Evolutionary conservation across 192 early-diverging fungal genomes (phyloP).

Genomic region (Lobosporangium transversale): DNA sequence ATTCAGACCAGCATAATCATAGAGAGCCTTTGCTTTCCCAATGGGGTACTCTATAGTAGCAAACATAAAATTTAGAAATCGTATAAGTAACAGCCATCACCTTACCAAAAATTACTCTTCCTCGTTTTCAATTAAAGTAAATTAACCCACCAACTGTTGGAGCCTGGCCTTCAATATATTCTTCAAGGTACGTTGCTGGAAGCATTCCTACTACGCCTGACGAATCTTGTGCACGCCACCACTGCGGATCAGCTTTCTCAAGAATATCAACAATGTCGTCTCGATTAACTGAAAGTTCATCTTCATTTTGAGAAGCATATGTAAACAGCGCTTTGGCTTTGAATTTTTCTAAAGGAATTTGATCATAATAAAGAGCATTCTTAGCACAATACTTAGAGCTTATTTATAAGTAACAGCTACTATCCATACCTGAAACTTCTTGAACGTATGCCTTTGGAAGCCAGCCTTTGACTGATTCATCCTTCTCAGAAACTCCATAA

Average conservation of each 20-base stretch:
- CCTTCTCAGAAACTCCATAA: conserved; percentile 52
- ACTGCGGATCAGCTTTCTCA: conserved; percentile 58
- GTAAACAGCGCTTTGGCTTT: conserved; percentile 56
- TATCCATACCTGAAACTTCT: conserved; percentile 40
- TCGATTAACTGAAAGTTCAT: conserved; percentile 70
- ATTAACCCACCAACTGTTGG: conserved; percentile 14
- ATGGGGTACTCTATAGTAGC: conserved; percentile 26
- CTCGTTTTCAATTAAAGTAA: neutral
- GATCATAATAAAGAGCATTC: too few relatives aligned
- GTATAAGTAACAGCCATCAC: neutral
- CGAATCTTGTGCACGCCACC: conserved; percentile 57
- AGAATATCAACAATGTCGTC: conserved; percentile 71
- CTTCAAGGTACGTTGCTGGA: conserved; percentile 62
- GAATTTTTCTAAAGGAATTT: conserved; percentile 54
- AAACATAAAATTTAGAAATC: neutral
- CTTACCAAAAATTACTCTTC: neutral
- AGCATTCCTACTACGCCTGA: conserved; percentile 53
- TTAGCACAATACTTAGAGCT: too few relatives aligned
- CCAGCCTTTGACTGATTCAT: conserved; percentile 52
- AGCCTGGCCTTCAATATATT: conserved; percentile 37
- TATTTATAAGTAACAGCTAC: too few relatives aligned
- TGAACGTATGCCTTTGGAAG: conserved; percentile 62
- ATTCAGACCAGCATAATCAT: conserved; percentile 31
- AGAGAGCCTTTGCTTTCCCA: conserved; percentile 22
- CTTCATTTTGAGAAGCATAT: conserved; percentile 55